These are phyloP conservation scores for Cytospora paraplurivora DNA, from an alignment of 2,329 filamentous ascomycete species.

Conservation along the genomic window DNA sequence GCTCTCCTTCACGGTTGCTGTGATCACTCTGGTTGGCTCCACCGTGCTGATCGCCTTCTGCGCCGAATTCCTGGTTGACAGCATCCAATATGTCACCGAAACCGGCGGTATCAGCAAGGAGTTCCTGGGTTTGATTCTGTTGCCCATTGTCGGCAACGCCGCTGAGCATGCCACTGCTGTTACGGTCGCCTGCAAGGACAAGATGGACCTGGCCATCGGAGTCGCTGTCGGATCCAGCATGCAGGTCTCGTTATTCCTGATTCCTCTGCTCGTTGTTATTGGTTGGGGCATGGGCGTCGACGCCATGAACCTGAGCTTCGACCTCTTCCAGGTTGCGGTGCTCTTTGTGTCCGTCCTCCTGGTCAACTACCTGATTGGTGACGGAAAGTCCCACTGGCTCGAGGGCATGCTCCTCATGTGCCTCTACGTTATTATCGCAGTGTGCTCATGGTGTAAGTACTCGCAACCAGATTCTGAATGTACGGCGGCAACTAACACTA, in stretches of 20 bases:
- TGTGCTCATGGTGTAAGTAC: constrained; percentile 63
- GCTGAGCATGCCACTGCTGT: constrained; percentile 82
- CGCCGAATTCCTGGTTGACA: constrained; percentile 75
- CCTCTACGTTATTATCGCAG: constrained; percentile 77
- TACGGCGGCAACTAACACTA: background rate
- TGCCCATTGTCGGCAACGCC: constrained; percentile 82
- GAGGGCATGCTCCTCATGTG: constrained; percentile 77
- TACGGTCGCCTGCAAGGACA: constrained; percentile 78
- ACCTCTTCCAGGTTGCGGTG: constrained; percentile 84
- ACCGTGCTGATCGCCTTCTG: constrained; percentile 82
- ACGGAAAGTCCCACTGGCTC: constrained; percentile 81
- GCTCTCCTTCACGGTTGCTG: constrained; percentile 70
- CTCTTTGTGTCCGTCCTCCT: constrained; percentile 82
- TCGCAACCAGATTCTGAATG: background rate
- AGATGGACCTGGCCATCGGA: constrained; percentile 82
- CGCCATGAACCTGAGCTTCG: constrained; percentile 81
- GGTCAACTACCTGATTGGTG: constrained; percentile 82
- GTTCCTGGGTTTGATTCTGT: constrained; percentile 77
- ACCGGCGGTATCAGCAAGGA: constrained; percentile 65
- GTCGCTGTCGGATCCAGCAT: constrained; percentile 80
- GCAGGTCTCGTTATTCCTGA: constrained; percentile 78
- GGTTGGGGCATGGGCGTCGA: constrained; percentile 74
- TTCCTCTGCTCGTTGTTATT: constrained; percentile 74
- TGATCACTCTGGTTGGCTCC: constrained; percentile 69
- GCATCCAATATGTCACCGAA: constrained; percentile 68